Evolutionary conservation across 2,329 filamentous ascomycete species (phyloP), one percentile per base, ranked within the genome.

Genomic region (Kalmusia sp.): DNA sequence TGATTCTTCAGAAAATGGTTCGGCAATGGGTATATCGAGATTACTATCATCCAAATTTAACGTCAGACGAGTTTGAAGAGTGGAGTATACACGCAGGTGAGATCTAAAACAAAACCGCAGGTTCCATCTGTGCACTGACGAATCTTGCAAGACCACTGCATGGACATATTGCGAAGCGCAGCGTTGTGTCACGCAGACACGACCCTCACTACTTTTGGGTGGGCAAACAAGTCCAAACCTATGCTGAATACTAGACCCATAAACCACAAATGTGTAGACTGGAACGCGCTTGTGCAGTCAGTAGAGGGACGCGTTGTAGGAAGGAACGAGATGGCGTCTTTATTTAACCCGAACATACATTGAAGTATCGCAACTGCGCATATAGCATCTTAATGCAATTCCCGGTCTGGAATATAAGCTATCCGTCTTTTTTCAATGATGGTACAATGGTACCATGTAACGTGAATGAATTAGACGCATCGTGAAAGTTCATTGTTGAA

Each of bases 1-100:
- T 19, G 2, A 7, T 11, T 9, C 24, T 28, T 3, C 14, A 49
- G 46, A 50, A 50, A 21, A 50, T 50, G 47, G 6, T 50, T 17
- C 37, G 47, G 15, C 47, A 50, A 22, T 43, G 37, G 38, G 17
- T 35, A 21, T 50, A 50, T n/a, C 37, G 38, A 4, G 47, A 50
- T 19, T 17, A 50, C 22, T 50, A 50, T 27, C 27, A 43, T n/a
- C 35, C 47, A 1, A 35, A 50, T 38, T 12, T 43, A 1, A 34
- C 35, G 14, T 17, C 14, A 3, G 19, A 34, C 9, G 37, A 50
- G 27, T 22, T 43, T 3, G 15, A 22, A 30, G 25, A 50, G 5
- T 34, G n/a, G 17, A 34, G 27, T 12, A 35, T 50, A 3, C 47
- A 50, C 24, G 27, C 38, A 9, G 38, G 47, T 50, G 6, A 22